Percentiles rank a stretch among this genome's conserved stretches.
Conservation (phyloP, 257 asterid species). For the Ajuga chamaepitys region DNA sequence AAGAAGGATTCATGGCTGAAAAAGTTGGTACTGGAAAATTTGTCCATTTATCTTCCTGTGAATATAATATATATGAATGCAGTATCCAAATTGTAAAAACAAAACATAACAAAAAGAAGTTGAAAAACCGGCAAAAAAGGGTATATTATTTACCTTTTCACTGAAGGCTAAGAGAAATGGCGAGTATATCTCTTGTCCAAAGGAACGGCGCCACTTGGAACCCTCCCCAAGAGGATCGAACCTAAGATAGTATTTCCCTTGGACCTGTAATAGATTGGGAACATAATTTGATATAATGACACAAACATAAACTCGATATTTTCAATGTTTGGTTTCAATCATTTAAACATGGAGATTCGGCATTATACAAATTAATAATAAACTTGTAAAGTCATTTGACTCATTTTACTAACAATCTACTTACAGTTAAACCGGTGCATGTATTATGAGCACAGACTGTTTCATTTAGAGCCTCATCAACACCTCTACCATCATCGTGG, state of each 20-base stretch:
- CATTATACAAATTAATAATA: background rate
- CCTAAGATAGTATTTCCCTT: constrained; percentile 76
- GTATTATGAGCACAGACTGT: constrained; percentile 46
- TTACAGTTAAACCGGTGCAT: constrained; percentile 79
- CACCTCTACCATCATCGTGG: constrained; percentile 83
- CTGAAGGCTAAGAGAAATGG: constrained; percentile 86
- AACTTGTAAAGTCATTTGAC: too few species aligned
- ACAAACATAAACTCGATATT: background rate
- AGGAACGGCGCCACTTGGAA: constrained; percentile 92
- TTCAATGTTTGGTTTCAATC: background rate
- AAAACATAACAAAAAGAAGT: background rate
- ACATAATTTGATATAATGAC: background rate
- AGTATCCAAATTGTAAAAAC: too few species aligned
- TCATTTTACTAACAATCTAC: constrained; percentile 9
- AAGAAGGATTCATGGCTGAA: constrained; percentile 76
- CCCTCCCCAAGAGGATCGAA: constrained; percentile 85
- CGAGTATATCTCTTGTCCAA: constrained; percentile 92
- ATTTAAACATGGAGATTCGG: background rate
- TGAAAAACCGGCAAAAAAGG: background rate
- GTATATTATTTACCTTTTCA: constrained; percentile 51
- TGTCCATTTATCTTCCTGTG: constrained; percentile 53
- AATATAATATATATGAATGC: constrained; percentile 9
- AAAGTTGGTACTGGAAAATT: constrained; percentile 55
- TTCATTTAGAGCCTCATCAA: constrained; percentile 86
- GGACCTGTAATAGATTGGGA: constrained; percentile 39